These are phyloP conservation scores for Fusarium continuum DNA, from an alignment of 2,329 filamentous ascomycete genomes.

Conservation along the genomic window DNA sequence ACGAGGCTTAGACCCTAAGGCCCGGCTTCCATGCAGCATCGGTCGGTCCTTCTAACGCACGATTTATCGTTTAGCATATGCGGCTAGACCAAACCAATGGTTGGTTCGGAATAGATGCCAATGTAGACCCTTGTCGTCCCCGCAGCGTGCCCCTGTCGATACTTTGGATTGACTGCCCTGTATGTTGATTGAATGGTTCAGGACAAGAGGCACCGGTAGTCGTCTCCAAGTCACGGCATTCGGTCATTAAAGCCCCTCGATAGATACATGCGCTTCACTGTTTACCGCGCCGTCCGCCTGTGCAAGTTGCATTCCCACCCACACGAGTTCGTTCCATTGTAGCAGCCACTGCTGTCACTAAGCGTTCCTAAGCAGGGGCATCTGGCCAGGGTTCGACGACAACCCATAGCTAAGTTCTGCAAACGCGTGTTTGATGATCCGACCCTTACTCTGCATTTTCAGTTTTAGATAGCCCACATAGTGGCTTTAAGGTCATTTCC, in stretches of 20 bases:
- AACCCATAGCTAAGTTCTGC: constrained; percentile 6
- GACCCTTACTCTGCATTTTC: constrained; percentile 19
- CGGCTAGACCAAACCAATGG: constrained; percentile 27
- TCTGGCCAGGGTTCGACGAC: constrained; percentile 5
- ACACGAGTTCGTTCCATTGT: neutral
- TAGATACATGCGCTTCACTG: neutral
- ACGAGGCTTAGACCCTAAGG: constrained; percentile 42
- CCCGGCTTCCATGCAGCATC: constrained; percentile 43
- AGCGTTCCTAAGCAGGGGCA: constrained; percentile 14
- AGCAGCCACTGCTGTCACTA: constrained; percentile 21
- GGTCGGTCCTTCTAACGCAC: constrained; percentile 46
- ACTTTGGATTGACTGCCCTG: constrained; percentile 19
- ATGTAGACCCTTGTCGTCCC: constrained; percentile 32
- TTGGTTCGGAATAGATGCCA: constrained; percentile 35
- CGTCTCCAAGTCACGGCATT: constrained; percentile 29
- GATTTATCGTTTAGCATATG: constrained; percentile 40
- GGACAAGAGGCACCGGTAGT: constrained; percentile 31
- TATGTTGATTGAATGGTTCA: constrained; percentile 17
- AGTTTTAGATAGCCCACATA: constrained; percentile 27
- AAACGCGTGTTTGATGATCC: constrained; percentile 24
- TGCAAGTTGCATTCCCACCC: neutral
- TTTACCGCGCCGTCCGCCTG: constrained; percentile 11
- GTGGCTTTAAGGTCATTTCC: constrained; percentile 15
- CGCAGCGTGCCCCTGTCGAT: constrained; percentile 37
- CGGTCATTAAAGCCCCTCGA: neutral